Conservation (phyloP, 2,329 filamentous ascomycete species). For the Fusarium duplospermum region DNA sequence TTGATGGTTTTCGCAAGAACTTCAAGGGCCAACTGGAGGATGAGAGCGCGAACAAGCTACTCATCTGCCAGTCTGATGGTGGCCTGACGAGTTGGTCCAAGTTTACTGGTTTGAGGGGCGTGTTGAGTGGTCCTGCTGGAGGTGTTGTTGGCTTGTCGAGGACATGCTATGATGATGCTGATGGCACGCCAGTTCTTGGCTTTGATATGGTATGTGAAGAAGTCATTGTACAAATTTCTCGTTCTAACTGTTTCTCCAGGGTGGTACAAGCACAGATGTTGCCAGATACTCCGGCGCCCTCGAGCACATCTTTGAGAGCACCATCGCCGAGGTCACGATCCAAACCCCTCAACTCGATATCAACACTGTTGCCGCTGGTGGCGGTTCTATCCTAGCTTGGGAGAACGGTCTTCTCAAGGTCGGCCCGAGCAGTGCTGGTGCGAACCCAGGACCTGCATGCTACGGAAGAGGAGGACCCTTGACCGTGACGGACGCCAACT, state of each 20-base stretch:
- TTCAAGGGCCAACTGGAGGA: slow-evolving; percentile 43
- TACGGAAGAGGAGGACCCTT: slow-evolving; percentile 77
- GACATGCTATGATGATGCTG: slow-evolving; percentile 41
- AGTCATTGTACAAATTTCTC: too few relatives aligned
- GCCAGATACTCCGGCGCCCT: slow-evolving; percentile 75
- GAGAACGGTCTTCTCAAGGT: slow-evolving; percentile 78
- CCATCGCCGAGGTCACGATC: slow-evolving; percentile 76
- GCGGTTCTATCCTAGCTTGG: slow-evolving; percentile 69
- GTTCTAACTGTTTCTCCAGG: slow-evolving; percentile 9
- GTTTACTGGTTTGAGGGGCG: slow-evolving; percentile 42
- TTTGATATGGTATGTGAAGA: slow-evolving; percentile 40
- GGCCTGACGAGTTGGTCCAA: slow-evolving; percentile 44
- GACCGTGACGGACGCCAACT: slow-evolving; percentile 79
- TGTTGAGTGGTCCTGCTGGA: slow-evolving; percentile 45
- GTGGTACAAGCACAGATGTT: slow-evolving; percentile 79
- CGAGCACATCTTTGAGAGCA: slow-evolving; percentile 79
- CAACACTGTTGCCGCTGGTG: slow-evolving; percentile 72
- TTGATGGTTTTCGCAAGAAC: slow-evolving; percentile 47
- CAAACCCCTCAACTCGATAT: slow-evolving; percentile 80
- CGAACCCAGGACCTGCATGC: slow-evolving; percentile 78
- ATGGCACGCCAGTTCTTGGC: slow-evolving; percentile 41
- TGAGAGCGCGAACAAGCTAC: slow-evolving; percentile 45
- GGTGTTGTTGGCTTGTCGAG: slow-evolving; percentile 43
- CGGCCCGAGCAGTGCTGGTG: slow-evolving; percentile 77
- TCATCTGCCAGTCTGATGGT: slow-evolving; percentile 45